Conservation (phyloP, 129 eudicot species). For the Chrysanthemum makinoi region DNA sequence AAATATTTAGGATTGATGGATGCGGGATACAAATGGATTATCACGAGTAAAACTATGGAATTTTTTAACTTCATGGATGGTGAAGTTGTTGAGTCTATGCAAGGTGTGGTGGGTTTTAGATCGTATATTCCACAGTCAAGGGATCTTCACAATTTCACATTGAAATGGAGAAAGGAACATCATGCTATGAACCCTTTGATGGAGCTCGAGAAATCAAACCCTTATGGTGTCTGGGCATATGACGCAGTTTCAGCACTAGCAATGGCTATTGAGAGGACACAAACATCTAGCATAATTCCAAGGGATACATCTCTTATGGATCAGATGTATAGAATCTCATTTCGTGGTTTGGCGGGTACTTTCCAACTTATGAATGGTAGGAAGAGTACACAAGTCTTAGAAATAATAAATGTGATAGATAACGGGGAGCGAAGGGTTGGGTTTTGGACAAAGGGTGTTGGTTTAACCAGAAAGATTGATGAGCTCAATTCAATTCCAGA, state of each 20-base stretch:
- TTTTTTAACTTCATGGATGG: conserved; percentile 26
- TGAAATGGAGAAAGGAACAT: conserved; percentile 29
- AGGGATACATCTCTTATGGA: conserved; percentile 24
- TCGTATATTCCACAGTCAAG: conserved; percentile 40
- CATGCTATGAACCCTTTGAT: background rate
- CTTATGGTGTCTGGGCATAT: conserved; percentile 45
- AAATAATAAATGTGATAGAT: conserved; percentile 37
- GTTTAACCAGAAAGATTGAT: conserved; percentile 21
- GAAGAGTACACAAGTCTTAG: conserved; percentile 3
- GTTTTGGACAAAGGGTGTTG: conserved; percentile 43
- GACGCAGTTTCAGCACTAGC: conserved; percentile 51
- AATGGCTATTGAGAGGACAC: conserved; percentile 35
- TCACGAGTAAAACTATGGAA: conserved; percentile 33
- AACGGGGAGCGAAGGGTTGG: conserved; percentile 39
- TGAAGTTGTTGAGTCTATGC: conserved; percentile 33
- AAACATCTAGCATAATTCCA: no score
- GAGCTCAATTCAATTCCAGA: background rate
- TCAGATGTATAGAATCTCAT: conserved; percentile 26
- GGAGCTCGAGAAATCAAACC: conserved; percentile 19
- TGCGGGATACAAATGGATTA: conserved; percentile 55
- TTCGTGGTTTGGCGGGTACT: conserved; percentile 44
- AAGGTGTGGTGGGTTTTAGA: conserved; percentile 49
- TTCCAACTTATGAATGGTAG: conserved; percentile 27
- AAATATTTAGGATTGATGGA: conserved; percentile 45
- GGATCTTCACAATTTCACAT: conserved; percentile 22